Base-by-base conservation (phyloP, 495 filamentous ascomycete genomes). In the Aspergillus affinis region DNA sequence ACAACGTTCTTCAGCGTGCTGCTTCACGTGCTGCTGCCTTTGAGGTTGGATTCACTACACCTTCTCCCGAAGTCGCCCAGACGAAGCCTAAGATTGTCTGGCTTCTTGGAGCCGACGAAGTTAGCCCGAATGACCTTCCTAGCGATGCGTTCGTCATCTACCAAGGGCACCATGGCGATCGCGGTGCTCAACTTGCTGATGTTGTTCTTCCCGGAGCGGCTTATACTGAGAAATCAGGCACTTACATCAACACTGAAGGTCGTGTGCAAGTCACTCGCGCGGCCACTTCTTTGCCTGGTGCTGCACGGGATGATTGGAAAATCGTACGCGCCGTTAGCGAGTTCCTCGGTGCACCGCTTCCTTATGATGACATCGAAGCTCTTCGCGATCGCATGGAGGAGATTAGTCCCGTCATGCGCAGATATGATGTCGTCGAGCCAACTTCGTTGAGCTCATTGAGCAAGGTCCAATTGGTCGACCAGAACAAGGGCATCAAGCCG, bases 201-300 rank as follows among this genome's bases (percentile, higher is more conserved):
- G 86, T 98, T 61, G 86, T 98, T 62, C 88, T 98, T 19, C 94
- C 94, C 27, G 92, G 91, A 57, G 91, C 91, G 18, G 91, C 94
- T 4, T 98, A 97, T 77, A 97, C 93, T 13, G 94, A 98, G 80
- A 98, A 98, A 79, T 83, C 87, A n/a, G 94, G 86, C 29, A 98
- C 94, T 15, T 98, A 93, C 61, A 83, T 98, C 76, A 98, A 98
- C 82, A 98, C 94, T 10, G 94, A 98, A 73, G 94, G 94, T 47
- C 88, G 94, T 61, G 90, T 91, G 15, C 94, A 98, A 78, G 87
- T 98, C 75, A 92, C 90, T 49, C 87, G 94, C 61, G 88, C 89
- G 19, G 94, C 94, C 3, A 93, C 91, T 23, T 87, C 86, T 45
- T 77, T 94, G 56, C 89, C 90, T 50, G 94, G 94, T 57, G 94